phyloP scores from a whole-genome alignment of 257 asterid species.

The Lycium ferocissimum region DNA sequence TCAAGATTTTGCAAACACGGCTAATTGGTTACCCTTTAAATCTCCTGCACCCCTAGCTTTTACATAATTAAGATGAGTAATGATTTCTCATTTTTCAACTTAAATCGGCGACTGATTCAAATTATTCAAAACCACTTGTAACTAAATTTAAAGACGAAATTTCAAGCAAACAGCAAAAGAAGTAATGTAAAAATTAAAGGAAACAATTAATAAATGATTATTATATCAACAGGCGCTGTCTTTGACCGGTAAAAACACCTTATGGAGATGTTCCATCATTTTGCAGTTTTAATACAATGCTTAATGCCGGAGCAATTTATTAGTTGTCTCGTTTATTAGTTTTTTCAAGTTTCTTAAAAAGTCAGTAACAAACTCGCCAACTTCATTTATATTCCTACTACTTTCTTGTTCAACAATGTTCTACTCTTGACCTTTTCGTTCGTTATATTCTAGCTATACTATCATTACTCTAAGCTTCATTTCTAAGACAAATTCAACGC shows the following conservation, averaged over 20 bases:
- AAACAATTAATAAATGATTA: no score
- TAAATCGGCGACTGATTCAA: not conserved
- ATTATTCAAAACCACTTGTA: conserved; percentile 17
- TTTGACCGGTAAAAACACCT: no score
- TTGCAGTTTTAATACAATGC: not conserved
- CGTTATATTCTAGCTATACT: not conserved
- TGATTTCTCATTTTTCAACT: not conserved
- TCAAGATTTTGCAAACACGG: no score
- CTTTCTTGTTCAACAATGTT: conserved; percentile 47
- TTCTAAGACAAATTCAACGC: not conserved
- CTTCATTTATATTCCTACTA: not conserved
- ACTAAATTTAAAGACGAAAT: not conserved
- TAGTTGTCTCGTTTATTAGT: not conserved
- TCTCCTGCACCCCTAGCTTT: no score
- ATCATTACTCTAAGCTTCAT: not conserved
- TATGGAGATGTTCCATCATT: no score
- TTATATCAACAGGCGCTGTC: no score
- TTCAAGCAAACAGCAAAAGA: not conserved
- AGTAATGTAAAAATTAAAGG: no score
- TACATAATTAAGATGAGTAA: no score
- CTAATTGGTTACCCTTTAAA: no score
- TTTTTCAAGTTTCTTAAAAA: not conserved
- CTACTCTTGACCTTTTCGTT: not conserved
- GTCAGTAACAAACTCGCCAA: conserved; percentile 45
- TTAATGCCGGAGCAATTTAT: conserved; percentile 1